phyloP scores from a whole-genome alignment of 495 filamentous ascomycete species.

The Penicillium egyptiacum region DNA sequence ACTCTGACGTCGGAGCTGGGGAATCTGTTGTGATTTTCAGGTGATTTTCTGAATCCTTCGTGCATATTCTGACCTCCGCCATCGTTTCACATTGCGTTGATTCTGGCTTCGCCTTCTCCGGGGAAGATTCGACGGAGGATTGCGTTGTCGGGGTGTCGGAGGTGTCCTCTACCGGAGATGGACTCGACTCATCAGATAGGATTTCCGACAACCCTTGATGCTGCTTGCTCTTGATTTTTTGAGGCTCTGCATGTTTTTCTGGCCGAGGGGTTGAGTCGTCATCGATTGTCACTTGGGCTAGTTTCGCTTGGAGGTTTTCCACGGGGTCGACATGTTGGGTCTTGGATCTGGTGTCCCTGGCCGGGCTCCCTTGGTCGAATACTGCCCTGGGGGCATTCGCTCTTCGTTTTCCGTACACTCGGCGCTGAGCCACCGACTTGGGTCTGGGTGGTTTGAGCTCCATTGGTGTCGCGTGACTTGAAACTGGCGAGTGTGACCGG shows the following conservation, averaged over 20 bases:
- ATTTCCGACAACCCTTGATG: neutral
- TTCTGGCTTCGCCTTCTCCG: neutral
- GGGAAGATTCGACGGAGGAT: slow-evolving; percentile 5
- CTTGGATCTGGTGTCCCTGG: slow-evolving; percentile 13
- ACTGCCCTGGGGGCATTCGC: slow-evolving; percentile 44
- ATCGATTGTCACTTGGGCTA: slow-evolving; percentile 37
- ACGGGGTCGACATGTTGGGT: slow-evolving; percentile 21
- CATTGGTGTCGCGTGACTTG: slow-evolving; percentile 24
- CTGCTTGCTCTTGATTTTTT: neutral
- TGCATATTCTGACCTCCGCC: slow-evolving; percentile 36
- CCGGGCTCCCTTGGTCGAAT: slow-evolving; percentile 42
- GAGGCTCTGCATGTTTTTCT: neutral
- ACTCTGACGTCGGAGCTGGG: neutral
- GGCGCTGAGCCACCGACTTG: slow-evolving; percentile 30
- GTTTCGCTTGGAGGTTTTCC: slow-evolving; percentile 33
- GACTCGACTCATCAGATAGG: neutral
- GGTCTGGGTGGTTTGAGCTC: slow-evolving; percentile 21
- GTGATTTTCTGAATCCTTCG: neutral
- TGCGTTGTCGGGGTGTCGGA: slow-evolving; percentile 4
- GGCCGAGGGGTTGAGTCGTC: slow-evolving; percentile 15
- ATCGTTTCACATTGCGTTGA: slow-evolving; percentile 27
- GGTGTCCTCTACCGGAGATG: neutral
- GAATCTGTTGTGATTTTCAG: neutral
- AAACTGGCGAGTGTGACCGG: slow-evolving; percentile 10
- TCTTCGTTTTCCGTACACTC: slow-evolving; percentile 47